Percentiles rank a stretch among this genome's conserved stretches.
phyloP scores from a whole-genome alignment of 2,329 filamentous ascomycete genomes.

The Pestalotiopsis sp. region DNA sequence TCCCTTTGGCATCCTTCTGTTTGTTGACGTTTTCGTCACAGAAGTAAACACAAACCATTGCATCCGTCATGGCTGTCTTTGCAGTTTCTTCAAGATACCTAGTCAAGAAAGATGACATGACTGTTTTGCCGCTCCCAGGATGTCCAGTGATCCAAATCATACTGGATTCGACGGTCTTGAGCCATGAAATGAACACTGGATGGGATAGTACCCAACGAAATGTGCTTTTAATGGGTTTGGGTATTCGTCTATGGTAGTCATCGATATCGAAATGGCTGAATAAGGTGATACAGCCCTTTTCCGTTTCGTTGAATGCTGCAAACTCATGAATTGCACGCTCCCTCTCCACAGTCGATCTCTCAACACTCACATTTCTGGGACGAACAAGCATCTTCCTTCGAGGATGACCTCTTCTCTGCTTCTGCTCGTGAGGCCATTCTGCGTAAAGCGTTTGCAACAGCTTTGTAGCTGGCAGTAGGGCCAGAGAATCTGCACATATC shows the following conservation, averaged over 20 bases:
- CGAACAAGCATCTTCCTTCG: neutral
- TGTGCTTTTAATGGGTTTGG: conserved; percentile 33
- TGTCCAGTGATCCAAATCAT: conserved; percentile 38
- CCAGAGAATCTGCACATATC: conserved; percentile 10
- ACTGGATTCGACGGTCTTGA: conserved; percentile 24
- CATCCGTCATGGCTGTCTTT: conserved; percentile 8
- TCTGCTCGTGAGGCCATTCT: neutral
- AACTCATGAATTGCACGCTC: neutral
- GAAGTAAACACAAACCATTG: conserved; percentile 33
- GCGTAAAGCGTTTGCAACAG: neutral
- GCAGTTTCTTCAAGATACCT: conserved; percentile 26
- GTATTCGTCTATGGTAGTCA: conserved; percentile 31
- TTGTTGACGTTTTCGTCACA: conserved; percentile 36
- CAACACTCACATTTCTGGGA: conserved; percentile 1
- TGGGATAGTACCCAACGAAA: conserved; percentile 36
- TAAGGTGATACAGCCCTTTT: conserved; percentile 33
- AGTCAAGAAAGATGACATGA: conserved; percentile 34
- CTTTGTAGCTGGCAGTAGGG: neutral
- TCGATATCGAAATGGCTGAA: conserved; percentile 30
- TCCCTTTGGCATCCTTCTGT: conserved; percentile 35
- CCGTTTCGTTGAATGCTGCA: conserved; percentile 33
- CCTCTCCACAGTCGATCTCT: neutral
- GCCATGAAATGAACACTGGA: conserved; percentile 30
- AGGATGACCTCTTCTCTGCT: neutral
- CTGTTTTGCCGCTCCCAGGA: conserved; percentile 39